Conservation (phyloP, 768 basidiomycete species). For the Omphalotus guepiniiformis region DNA sequence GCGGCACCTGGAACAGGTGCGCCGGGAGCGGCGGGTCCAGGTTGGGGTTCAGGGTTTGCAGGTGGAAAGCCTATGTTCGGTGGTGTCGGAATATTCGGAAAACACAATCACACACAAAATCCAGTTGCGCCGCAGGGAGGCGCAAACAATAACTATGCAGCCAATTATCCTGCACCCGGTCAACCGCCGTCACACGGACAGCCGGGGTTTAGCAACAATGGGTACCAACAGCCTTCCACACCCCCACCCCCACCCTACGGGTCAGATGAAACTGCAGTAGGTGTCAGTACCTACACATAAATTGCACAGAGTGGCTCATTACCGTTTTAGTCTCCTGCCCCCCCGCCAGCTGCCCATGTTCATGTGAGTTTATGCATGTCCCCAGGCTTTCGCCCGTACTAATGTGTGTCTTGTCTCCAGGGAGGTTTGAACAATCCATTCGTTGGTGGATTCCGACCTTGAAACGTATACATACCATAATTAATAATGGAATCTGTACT, state of each 20-base stretch:
- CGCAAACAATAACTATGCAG: neutral
- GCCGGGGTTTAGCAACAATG: neutral
- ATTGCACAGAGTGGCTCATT: too few relatives aligned
- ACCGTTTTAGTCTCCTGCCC: neutral
- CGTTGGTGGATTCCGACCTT: slow-evolving; percentile 5
- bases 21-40: neutral
- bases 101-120: neutral
- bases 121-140: neutral
- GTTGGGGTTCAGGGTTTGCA: neutral
- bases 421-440: neutral
- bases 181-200: neutral
- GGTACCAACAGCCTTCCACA: neutral
- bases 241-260: neutral
- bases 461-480: neutral
- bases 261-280: neutral
- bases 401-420: neutral
- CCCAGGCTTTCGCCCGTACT: too few relatives aligned
- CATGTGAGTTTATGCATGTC: neutral
- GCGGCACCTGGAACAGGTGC: neutral
- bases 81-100: neutral
- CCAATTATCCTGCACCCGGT: neutral
- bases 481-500: neutral
- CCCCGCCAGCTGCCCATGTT: slow-evolving; percentile 4
- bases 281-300: neutral
- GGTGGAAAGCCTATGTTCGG: neutral